Evolutionary conservation across 225 moss, liverwort and hornwort genomes (phyloP), one percentile per base, ranked within the genome.

Genomic region (Polytrichum commune): DNA sequence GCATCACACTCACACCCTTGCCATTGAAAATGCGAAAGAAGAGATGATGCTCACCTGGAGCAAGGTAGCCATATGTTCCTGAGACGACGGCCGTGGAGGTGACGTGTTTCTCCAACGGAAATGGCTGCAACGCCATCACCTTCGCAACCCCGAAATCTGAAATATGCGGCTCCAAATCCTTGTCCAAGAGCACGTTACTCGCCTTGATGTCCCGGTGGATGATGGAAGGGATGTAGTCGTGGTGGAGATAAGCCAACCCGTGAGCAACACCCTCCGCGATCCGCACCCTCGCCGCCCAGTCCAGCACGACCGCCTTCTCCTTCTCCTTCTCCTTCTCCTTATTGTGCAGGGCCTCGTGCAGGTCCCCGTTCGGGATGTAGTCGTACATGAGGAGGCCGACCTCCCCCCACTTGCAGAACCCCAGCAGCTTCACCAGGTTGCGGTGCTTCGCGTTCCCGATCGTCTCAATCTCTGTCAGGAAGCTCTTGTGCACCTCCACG

Each of bases 1-100:
- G 46, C 46, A 4, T 46, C 46, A 46, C 46, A 46, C 13, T 46
- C 16, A 16, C 10, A 46, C 16, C 35, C 35, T 35, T 35, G 16
- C 13, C 46, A 46, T 16, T 46, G 46, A 46, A 28, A 18, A 16
- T 18, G 28, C 28, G 18, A 29, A 26, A 26, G 63, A 63, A 63
- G 22, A 29, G 27, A 24, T 4, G 18, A 32, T n/a, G 13, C 58
- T 78, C 85, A 80, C 88, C 87, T 54, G 92, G 92, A 80, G 89
- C 92, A 67, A 93, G 83, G 75, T 93, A 93, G 32, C 90, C 91
- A 32, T 86, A 90, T 13, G 87, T 84, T 63, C 90, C 87, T 19
- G 80, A 75, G 18, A 88, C 83, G 61, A 75, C 20, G 29, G 85
- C 72, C 20, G 85, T 80, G 35, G 80, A 69, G 62, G 74, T 53